Percentiles rank a stretch among this genome's conserved stretches.
phyloP scores from a whole-genome alignment of 139 green algal species.

The Closterium sp. region DNA sequence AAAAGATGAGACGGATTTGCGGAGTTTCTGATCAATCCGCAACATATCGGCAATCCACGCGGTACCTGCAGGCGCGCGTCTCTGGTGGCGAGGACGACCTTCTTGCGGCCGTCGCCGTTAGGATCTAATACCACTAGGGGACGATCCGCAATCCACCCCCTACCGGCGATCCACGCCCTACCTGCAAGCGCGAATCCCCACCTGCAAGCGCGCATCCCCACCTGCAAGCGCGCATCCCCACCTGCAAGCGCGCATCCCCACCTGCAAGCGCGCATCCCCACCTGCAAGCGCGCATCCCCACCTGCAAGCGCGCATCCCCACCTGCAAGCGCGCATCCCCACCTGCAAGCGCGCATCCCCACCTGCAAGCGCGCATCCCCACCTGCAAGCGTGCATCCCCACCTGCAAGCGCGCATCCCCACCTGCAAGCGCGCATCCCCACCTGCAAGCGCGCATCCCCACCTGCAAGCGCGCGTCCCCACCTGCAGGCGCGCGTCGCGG shows the following conservation, averaged over 20 bases:
- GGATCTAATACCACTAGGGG: conserved; percentile 66
- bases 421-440: conserved; percentile 47
- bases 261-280: conserved; percentile 47
- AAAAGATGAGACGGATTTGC: neutral
- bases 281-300: conserved; percentile 67
- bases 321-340: conserved; percentile 67
- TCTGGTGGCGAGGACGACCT: conserved; percentile 79
- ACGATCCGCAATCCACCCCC: neutral
- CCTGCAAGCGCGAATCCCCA: no score
- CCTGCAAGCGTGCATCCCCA: conserved; percentile 47
- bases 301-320: conserved; percentile 47
- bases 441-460: conserved; percentile 67
- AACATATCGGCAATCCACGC: no score
- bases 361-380: conserved; percentile 67
- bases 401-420: conserved; percentile 67
- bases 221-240: conserved; percentile 47
- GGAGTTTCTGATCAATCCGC: neutral
- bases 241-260: conserved; percentile 67
- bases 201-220: conserved; percentile 67
- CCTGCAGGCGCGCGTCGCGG: conserved; percentile 67
- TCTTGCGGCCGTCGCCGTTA: conserved; percentile 89
- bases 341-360: conserved; percentile 47
- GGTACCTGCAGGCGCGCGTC: conserved; percentile 68
- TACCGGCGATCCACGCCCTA: neutral
- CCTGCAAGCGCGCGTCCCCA: conserved; percentile 48